phyloP scores from a whole-genome alignment of 1,284 basidiomycete genomes.

The Fomitopsis schrenkii region DNA sequence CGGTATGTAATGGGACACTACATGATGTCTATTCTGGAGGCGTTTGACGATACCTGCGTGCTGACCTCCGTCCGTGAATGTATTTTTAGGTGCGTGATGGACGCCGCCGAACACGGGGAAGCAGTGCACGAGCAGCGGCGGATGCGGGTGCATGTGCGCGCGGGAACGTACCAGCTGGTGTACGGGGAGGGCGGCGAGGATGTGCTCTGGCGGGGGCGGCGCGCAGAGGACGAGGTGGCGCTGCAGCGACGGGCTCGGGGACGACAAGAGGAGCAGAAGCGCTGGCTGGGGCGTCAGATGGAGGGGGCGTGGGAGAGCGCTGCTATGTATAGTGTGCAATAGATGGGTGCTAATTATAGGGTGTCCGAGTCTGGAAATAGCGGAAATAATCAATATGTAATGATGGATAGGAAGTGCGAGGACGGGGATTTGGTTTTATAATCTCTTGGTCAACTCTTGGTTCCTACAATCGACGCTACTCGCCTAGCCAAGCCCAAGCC shows the following conservation, averaged over 20 bases:
- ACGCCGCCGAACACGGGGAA: conserved; percentile 23
- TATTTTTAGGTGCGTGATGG: conserved; percentile 36
- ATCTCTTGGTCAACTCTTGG: conserved; percentile 5
- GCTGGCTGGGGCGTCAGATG: conserved; percentile 32
- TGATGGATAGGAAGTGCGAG: conserved; percentile 2
- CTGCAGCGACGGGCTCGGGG: conserved; percentile 40
- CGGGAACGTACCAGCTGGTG: conserved; percentile 70
- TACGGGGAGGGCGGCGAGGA: conserved; percentile 68
- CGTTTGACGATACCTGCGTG: conserved; percentile 6
- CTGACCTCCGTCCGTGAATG: conserved; percentile 17
- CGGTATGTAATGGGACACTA: conserved; percentile 16
- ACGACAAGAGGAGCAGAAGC: conserved; percentile 50
- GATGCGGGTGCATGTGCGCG: conserved; percentile 59
- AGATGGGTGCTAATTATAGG: conserved; percentile 1
- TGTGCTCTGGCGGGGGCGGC: conserved; percentile 35
- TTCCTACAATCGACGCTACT: conserved; percentile 5
- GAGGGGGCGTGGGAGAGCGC: conserved; percentile 5
- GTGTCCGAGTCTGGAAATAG: not conserved
- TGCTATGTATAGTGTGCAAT: not conserved
- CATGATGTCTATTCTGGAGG: conserved; percentile 13
- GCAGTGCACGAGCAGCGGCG: conserved; percentile 23
- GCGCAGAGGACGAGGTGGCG: conserved; percentile 33
- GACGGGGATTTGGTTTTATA: not conserved
- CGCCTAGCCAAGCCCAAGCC: conserved; percentile 10
- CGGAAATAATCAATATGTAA: conserved; percentile 1